These are phyloP conservation scores for Diplotaxis tenuifolia DNA, from an alignment of 345 rosid species.

Conservation along the genomic window DNA sequence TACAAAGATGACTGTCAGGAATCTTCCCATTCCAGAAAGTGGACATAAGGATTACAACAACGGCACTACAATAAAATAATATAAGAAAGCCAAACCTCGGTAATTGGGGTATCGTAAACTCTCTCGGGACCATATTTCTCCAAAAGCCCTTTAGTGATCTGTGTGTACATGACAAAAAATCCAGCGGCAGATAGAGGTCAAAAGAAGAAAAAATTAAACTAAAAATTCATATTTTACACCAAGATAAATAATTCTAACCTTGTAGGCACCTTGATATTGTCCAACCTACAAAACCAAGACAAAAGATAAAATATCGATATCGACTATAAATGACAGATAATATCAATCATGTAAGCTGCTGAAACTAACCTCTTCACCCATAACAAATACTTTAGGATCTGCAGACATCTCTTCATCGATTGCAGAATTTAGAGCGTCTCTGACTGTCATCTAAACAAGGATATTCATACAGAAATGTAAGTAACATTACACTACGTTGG, in stretches of 20 bases:
- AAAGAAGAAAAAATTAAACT: neutral
- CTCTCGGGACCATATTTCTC: constrained; percentile 92
- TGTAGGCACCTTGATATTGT: constrained; percentile 97
- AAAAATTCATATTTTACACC: neutral
- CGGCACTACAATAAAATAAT: neutral
- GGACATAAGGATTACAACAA: neutral
- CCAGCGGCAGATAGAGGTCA: constrained; percentile 4
- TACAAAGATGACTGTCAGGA: constrained; percentile 12
- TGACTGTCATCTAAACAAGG: constrained; percentile 60
- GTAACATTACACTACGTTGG: neutral
- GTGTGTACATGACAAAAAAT: constrained; percentile 5
- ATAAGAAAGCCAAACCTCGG: constrained; percentile 55
- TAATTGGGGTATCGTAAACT: constrained; percentile 87
- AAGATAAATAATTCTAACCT: constrained; percentile 51
- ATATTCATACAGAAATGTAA: neutral
- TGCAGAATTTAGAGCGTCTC: constrained; percentile 85
- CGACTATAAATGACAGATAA: neutral
- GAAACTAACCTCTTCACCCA: constrained; percentile 94
- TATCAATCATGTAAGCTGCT: constrained; percentile 6
- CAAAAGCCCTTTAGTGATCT: constrained; percentile 80
- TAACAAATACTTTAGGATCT: constrained; percentile 85
- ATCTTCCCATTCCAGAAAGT: neutral
- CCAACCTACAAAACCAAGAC: constrained; percentile 64
- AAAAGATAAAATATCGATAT: neutral
- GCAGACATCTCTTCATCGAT: constrained; percentile 97